Conservation (phyloP, 139 green algal species). For the Closterium sp. region DNA sequence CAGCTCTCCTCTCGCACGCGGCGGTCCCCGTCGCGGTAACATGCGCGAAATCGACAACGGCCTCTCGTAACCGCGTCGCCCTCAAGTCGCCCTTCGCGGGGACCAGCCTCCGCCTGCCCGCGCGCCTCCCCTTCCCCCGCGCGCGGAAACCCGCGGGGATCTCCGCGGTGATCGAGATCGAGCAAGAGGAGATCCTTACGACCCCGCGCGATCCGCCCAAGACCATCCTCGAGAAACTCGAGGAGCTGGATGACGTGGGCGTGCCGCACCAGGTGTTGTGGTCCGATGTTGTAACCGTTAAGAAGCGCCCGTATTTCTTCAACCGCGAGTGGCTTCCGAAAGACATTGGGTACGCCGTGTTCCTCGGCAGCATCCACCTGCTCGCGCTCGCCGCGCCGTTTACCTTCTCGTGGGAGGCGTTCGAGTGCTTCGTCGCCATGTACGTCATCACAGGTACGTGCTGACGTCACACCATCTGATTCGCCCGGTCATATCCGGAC, state of each 20-base stretch:
- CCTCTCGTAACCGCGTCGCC: neutral
- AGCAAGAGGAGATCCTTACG: neutral
- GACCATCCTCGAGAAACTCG: conserved; percentile 2
- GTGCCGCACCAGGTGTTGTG: conserved; percentile 25
- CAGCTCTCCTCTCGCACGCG: neutral
- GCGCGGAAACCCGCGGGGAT: neutral
- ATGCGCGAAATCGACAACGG: neutral
- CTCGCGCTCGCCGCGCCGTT: conserved; percentile 48
- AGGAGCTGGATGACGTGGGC: neutral
- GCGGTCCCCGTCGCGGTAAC: neutral
- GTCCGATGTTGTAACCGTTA: conserved; percentile 31
- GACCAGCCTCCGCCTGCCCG: neutral
- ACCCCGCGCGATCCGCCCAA: neutral
- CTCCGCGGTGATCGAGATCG: neutral
- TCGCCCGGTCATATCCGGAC: too few species aligned
- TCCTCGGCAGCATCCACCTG: conserved; percentile 50
- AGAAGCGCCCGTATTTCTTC: conserved; percentile 48
- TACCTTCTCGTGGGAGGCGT: conserved; percentile 65
- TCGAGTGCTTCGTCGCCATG: conserved; percentile 72
- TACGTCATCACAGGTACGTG: conserved; percentile 83
- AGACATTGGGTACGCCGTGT: conserved; percentile 52
- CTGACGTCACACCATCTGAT: neutral
- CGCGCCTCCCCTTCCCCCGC: neutral
- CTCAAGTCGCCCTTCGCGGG: neutral
- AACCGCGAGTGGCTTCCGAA: conserved; percentile 48